Evolutionary conservation across 768 basidiomycete species (phyloP), one percentile per base, ranked within the genome.

Genomic region (Boletus eberwhitei): DNA sequence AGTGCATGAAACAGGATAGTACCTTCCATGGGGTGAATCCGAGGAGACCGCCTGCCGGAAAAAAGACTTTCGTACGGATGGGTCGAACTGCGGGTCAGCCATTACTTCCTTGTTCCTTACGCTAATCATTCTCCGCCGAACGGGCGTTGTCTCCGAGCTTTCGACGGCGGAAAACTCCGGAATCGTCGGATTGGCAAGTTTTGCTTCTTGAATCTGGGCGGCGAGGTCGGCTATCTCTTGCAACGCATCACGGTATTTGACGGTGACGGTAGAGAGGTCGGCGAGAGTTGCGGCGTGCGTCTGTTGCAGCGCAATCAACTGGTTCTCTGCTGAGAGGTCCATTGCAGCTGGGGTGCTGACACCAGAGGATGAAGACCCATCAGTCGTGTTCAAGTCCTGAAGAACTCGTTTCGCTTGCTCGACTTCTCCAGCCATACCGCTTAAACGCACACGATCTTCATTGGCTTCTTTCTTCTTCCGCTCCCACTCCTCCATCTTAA

Each of bases 141-240:
- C 64, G 32, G 79, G 67, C 14, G 72, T 72, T 9, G 71, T 70
- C 52, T 87, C 87, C 50, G 50, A 59, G 34, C 76, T 76, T 29
- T 76, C 78, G 26, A 57, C 46, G 24, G 66, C 57, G 14, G 75
- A 70, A 19, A 75, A 68, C 46, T 84, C 82, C 8, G 73, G 67
- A 38, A 74, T 64, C 19, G 68, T 60, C 8, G 79, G 69, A 58
- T 79, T 82, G 61, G 76, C 80, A 42, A 93, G 81, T 62, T 87
- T 92, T 8, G 84, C 81, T 67, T 96, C 95, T 64, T 94, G 84
- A 32, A 96, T 85, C 69, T 97, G 93, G n/a, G 85, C 81, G 17
- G 88, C 87, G 38, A 99, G 81, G 63, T 95, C 93, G n/a, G 89
- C 88, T 54, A 99, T 96, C 71, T 96, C 91, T 46, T 83, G 82